These are phyloP conservation scores for Epithemia pelagica DNA, from an alignment of 108 stramenopile species.

Conservation along the genomic window DNA sequence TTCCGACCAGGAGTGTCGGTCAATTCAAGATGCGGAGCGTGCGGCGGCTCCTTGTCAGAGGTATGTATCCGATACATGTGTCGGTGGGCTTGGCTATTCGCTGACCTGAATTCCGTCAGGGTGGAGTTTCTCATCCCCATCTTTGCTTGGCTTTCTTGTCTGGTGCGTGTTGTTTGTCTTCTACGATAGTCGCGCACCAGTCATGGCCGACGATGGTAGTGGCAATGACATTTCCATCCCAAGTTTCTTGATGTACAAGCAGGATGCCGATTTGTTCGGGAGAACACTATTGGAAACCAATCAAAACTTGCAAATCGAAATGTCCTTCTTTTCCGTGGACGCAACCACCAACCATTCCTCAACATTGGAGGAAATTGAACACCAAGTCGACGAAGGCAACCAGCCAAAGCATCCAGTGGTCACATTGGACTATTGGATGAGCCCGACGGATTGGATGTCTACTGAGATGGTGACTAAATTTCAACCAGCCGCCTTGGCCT, in stretches of 20 bases:
- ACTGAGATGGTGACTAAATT: conserved; percentile 25
- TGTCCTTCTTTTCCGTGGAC: conserved; percentile 79
- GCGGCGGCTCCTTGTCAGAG: conserved; percentile 8
- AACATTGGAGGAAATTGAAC: conserved; percentile 66
- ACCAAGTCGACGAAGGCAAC: background rate
- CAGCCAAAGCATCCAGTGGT: background rate
- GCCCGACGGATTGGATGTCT: conserved; percentile 26
- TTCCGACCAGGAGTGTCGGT: conserved; percentile 3
- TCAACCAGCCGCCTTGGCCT: conserved; percentile 40
- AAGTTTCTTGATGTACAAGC: conserved; percentile 82
- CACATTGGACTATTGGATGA: background rate
- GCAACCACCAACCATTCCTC: conserved; percentile 51
- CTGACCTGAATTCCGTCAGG: background rate
- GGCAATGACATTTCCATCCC: conserved; percentile 92
- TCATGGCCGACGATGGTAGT: conserved; percentile 96
- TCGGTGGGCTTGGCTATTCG: too few relatives aligned
- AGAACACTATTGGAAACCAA: conserved; percentile 37
- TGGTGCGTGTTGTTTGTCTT: background rate
- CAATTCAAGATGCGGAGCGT: conserved; percentile 10
- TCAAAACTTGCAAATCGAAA: conserved; percentile 57
- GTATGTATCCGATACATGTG: background rate
- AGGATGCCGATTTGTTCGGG: conserved; percentile 69
- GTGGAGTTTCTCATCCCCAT: background rate
- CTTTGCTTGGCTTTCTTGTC: background rate
- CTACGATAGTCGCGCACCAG: conserved; percentile 73